phyloP scores from a whole-genome alignment of 2,329 filamentous ascomycete species.

The Atkinsonella hypoxylon region DNA sequence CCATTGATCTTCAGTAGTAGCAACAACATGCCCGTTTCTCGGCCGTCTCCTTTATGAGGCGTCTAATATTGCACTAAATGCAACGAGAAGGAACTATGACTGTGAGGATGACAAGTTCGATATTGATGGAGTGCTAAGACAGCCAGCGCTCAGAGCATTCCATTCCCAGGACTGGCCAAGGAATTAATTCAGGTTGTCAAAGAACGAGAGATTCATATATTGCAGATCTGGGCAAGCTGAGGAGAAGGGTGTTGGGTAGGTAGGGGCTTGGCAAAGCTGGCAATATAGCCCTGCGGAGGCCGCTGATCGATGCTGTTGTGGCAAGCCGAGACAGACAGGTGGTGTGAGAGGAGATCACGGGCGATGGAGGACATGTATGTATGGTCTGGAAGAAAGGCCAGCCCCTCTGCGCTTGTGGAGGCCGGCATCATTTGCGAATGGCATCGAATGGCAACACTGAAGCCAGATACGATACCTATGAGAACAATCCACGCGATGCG shows the following conservation, averaged over 20 bases:
- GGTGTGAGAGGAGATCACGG: constrained; percentile 14
- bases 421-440: constrained; percentile 18
- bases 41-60: background rate
- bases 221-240: constrained; percentile 5
- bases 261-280: background rate
- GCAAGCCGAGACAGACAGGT: constrained; percentile 12
- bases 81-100: background rate
- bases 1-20: constrained; percentile 35
- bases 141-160: background rate
- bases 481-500: background rate
- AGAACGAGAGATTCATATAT: background rate
- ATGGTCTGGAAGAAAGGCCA: constrained; percentile 8
- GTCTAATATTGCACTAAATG: background rate
- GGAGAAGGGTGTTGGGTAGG: background rate
- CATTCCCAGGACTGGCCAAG: background rate
- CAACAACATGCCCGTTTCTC: constrained; percentile 25
- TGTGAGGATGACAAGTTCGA: background rate
- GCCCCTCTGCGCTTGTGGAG: constrained; percentile 17
- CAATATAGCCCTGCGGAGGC: constrained; percentile 14
- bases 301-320: constrained; percentile 17
- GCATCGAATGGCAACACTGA: background rate
- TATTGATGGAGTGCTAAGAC: background rate
- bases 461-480: constrained; percentile 5
- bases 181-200: background rate
- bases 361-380: constrained; percentile 11